Conservation (phyloP, 768 basidiomycete genomes). For the Trichaptum fuscoviolaceum region DNA sequence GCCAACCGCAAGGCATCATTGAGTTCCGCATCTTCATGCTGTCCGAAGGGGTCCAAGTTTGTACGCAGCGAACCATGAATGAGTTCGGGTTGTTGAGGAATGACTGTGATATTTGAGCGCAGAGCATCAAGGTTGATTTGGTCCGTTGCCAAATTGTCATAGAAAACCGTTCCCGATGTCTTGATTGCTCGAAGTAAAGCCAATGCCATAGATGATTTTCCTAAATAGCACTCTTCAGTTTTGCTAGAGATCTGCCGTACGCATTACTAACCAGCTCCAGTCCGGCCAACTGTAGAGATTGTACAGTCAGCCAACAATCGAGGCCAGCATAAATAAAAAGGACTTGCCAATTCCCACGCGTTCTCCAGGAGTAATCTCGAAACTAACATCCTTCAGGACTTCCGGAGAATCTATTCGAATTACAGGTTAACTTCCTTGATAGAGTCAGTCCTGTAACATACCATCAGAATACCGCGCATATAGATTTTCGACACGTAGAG, state of each 20-base stretch:
- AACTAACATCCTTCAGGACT: constrained; percentile 37
- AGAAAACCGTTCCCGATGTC: constrained; percentile 22
- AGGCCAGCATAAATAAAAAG: not conserved
- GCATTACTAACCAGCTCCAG: constrained; percentile 1
- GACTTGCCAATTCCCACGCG: constrained; percentile 18
- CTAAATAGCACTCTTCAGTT: constrained; percentile 4
- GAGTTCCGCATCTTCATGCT: constrained; percentile 27
- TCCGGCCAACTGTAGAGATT: constrained; percentile 1
- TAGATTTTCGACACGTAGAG: constrained; percentile 30
- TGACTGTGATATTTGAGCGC: constrained; percentile 34
- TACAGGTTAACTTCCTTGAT: not conserved
- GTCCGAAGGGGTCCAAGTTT: constrained; percentile 30
- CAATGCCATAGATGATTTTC: constrained; percentile 23
- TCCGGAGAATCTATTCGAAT: constrained; percentile 35
- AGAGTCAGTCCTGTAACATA: constrained; percentile 1
- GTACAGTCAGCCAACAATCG: not conserved
- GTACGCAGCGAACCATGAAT: constrained; percentile 26
- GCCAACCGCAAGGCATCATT: constrained; percentile 17
- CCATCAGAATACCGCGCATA: constrained; percentile 26
- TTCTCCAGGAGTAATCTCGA: constrained; percentile 37
- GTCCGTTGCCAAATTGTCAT: constrained; percentile 26
- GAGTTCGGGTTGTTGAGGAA: constrained; percentile 22
- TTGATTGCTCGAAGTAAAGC: constrained; percentile 29
- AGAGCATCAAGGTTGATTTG: constrained; percentile 36
- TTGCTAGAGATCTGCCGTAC: no score